Evolutionary conservation across 352 stramenopile genomes (phyloP), one percentile per base, ranked within the genome.

Genomic region (Phytophthora boehmeriae): DNA sequence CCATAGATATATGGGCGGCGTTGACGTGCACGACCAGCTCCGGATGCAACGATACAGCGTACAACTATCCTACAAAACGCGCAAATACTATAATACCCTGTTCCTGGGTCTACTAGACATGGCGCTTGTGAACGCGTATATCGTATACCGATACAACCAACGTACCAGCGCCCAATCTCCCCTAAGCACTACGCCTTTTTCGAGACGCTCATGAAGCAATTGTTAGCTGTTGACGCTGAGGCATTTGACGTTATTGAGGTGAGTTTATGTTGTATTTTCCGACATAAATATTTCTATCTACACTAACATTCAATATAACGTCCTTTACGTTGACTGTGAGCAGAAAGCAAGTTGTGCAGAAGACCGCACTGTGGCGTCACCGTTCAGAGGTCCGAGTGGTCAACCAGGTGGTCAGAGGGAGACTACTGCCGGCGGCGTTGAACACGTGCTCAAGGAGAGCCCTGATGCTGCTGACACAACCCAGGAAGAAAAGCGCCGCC

Each of bases 81-180:
- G 57, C 6, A 68, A 67, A n/a, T 64, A 68, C 25, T 67, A 64
- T 42, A 67, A 67, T 25, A 47, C 46, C 1, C 41, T 73, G 2
- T 68, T 68, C 17, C 32, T 73, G 0, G 53, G 64, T 10, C 22
- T 68, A 0, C 10, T 73, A 5, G 59, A 62, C 58, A 51, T 64
- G 27, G 58, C 53, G 1, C 13, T 73, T 0, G 48, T 65, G 8
- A 73, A 73, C 48, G 53, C 59, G 0, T 73, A 46, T 28, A 56
- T 73, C 8, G 52, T 61, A 13, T 48, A 35, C 23, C 27, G 38
- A 1, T 16, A 57, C 25, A 8, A 49, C n/a, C 22, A 25, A 36
- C 47, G 6, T 41, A 48, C 11, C 20, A 48, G 20, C 9, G 20
- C 1, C 10, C 42, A 4, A n/a, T n/a, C n/a, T n/a, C n/a, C n/a